phyloP scores from a whole-genome alignment of 2,329 filamentous ascomycete genomes.

The Escovopsis sp. region DNA sequence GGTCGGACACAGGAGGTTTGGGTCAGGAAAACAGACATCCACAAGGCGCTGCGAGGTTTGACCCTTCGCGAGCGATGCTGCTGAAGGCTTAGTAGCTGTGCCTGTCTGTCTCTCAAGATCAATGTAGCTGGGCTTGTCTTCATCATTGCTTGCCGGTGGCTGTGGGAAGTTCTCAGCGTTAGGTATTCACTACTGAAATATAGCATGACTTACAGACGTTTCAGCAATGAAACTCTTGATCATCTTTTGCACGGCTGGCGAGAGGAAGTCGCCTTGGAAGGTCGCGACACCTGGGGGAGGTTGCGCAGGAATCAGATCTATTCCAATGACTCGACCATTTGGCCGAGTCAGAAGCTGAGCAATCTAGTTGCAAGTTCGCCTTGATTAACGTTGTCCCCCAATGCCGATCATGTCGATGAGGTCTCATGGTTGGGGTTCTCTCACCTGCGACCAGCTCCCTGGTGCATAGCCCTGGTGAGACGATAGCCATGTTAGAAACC shows the following conservation, averaged over 20 bases:
- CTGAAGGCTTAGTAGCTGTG: conserved; percentile 21
- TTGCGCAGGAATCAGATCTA: conserved; percentile 86
- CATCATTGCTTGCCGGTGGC: conserved; percentile 4
- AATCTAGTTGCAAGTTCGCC: conserved; percentile 37
- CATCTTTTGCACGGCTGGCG: conserved; percentile 55
- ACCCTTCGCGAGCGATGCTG: not conserved
- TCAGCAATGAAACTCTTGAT: conserved; percentile 62
- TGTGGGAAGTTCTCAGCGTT: conserved; percentile 9
- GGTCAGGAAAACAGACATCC: conserved; percentile 38
- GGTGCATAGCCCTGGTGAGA: conserved; percentile 55
- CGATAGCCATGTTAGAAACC: not conserved
- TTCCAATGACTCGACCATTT: conserved; percentile 67
- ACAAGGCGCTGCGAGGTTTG: conserved; percentile 30
- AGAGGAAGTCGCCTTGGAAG: conserved; percentile 89
- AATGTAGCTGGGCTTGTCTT: conserved; percentile 45
- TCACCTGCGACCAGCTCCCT: conserved; percentile 56
- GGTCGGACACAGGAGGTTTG: not conserved
- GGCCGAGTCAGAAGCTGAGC: conserved; percentile 67
- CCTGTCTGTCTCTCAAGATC: conserved; percentile 42
- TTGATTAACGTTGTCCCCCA: not conserved
- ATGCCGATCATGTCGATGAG: not conserved
- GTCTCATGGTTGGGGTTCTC: conserved; percentile 1
- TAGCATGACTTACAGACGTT: conserved; percentile 22
- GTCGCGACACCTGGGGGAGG: conserved; percentile 85
- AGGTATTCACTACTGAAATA: conserved; percentile 2